Conservation (phyloP, 2,329 filamentous ascomycete genomes). For the Nigrospora osmanthi region DNA sequence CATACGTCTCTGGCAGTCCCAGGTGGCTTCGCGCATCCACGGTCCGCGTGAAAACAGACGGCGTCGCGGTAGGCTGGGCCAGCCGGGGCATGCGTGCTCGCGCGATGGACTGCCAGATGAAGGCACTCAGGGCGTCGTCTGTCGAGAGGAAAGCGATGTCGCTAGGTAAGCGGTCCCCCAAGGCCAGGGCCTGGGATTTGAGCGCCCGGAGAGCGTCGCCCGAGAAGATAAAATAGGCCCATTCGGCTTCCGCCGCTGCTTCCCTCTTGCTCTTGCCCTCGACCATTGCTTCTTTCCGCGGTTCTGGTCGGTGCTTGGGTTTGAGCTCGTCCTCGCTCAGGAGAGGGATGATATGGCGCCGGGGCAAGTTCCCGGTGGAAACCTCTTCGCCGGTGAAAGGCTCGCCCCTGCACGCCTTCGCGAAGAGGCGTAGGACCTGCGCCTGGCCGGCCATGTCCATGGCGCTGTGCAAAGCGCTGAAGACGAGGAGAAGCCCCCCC, state of each 20-base stretch:
- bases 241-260: constrained; percentile 16
- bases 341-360: constrained; percentile 27
- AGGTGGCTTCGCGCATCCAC: constrained; percentile 37
- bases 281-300: background rate
- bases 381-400: constrained; percentile 37
- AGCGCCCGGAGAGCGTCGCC: constrained; percentile 25
- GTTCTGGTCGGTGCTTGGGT: background rate
- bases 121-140: constrained; percentile 42
- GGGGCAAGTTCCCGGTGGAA: constrained; percentile 28
- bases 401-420: constrained; percentile 37
- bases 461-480: constrained; percentile 37
- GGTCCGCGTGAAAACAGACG: constrained; percentile 34
- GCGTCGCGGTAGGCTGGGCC: background rate
- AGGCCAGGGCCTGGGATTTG: constrained; percentile 26
- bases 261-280: background rate
- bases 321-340: constrained; percentile 24
- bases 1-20: constrained; percentile 31
- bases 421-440: constrained; percentile 35
- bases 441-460: constrained; percentile 45
- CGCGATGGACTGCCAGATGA: constrained; percentile 38
- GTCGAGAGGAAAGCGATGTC: constrained; percentile 35
- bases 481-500: constrained; percentile 40
- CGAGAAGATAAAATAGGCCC: constrained; percentile 37
- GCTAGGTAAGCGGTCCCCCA: background rate
- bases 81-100: constrained; percentile 31